Conservation (phyloP, 139 green algal species). For the Chlorella sp. region DNA sequence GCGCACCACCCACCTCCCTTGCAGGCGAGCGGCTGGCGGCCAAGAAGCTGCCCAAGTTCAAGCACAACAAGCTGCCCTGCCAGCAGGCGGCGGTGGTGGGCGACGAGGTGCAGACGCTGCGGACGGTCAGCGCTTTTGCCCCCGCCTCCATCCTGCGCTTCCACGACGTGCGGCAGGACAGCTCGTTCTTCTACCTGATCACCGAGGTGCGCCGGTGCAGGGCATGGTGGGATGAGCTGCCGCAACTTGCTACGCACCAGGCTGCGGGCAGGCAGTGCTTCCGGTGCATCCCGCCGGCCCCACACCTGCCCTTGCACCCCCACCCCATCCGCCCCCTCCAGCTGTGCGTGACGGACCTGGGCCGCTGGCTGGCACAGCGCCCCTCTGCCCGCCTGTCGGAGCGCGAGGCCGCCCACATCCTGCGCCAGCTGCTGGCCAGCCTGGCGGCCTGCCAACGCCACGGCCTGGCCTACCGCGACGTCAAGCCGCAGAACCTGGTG, state of each 20-base stretch:
- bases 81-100: constrained; percentile 1
- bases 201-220: too few species aligned
- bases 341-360: constrained; percentile 7
- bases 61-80: neutral
- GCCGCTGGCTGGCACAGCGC: neutral
- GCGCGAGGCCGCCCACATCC: neutral
- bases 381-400: constrained; percentile 1
- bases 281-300: too few species aligned
- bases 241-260: too few species aligned
- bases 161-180: neutral
- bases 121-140: neutral
- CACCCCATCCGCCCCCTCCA: neutral
- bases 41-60: constrained; percentile 5
- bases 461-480: neutral
- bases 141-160: constrained; percentile 4
- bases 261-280: too few species aligned
- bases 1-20: too few species aligned
- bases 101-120: neutral
- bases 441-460: constrained; percentile 15
- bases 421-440: constrained; percentile 3
- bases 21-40: neutral
- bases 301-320: too few species aligned
- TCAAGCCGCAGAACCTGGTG: constrained; percentile 22
- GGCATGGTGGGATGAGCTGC: too few species aligned
- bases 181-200: neutral